Conservation (phyloP, 2,329 filamentous ascomycete species). For the Aspergillus hiratsukae region DNA sequence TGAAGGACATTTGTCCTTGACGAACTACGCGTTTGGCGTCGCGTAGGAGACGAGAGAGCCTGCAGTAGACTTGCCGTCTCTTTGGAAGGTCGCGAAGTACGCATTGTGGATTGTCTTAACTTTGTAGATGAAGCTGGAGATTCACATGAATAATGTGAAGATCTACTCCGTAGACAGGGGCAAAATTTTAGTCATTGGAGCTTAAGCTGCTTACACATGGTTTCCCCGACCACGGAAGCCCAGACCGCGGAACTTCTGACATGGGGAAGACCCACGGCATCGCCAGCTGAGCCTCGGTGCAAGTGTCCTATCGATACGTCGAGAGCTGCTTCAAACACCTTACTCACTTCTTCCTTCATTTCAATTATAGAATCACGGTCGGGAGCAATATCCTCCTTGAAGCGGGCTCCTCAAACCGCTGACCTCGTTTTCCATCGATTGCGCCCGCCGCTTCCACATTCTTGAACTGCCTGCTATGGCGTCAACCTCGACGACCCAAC, state of each 20-base stretch:
- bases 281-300: not conserved
- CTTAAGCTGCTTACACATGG: not conserved
- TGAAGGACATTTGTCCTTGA: conserved; percentile 21
- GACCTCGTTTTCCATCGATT: not conserved
- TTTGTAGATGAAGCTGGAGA: not conserved
- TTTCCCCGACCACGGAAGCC: not conserved
- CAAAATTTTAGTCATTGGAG: not conserved
- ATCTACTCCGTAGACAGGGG: not conserved
- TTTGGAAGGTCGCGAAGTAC: conserved; percentile 55
- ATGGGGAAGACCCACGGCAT: not conserved
- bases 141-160: conserved; percentile 18
- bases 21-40: conserved; percentile 44
- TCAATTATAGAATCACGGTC: not conserved
- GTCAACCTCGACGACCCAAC: conserved; percentile 46
- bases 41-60: conserved; percentile 38
- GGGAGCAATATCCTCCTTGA: not conserved
- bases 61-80: conserved; percentile 57
- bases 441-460: conserved; percentile 1
- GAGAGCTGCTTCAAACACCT: not conserved
- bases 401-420: not conserved
- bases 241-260: conserved; percentile 1
- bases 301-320: not conserved
- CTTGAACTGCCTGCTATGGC: conserved; percentile 1
- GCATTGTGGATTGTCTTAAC: conserved; percentile 38
- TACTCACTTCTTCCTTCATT: not conserved